A percentile compares a stretch with the other conserved stretches of the same genome.
These are phyloP conservation scores for Coffea eugenioides DNA, from an alignment of 257 asterid species.

Conservation along the genomic window DNA sequence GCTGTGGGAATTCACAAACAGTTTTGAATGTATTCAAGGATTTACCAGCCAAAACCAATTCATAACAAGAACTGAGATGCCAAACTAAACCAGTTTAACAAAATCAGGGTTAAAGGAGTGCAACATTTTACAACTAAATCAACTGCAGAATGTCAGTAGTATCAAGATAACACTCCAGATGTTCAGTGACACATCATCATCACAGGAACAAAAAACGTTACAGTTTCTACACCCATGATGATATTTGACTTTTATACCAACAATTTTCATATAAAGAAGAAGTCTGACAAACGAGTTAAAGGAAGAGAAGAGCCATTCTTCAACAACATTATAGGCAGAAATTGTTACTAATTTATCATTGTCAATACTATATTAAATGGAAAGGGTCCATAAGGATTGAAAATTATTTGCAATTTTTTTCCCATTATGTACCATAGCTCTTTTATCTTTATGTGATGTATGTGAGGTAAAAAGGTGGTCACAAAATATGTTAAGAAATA, in stretches of 20 bases:
- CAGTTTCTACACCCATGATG: not conserved
- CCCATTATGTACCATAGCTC: too few species aligned
- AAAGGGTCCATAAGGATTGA: too few species aligned
- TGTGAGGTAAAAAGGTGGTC: too few species aligned
- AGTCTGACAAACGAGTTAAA: not conserved
- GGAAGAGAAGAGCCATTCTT: not conserved
- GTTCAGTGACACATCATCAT: not conserved
- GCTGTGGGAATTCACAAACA: too few species aligned
- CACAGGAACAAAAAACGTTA: not conserved
- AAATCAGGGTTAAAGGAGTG: not conserved
- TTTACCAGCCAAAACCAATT: too few species aligned
- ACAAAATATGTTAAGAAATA: too few species aligned
- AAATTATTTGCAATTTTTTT: too few species aligned
- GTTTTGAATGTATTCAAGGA: too few species aligned
- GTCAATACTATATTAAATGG: too few species aligned
- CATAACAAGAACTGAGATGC: too few species aligned
- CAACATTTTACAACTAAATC: not conserved
- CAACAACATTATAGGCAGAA: not conserved
- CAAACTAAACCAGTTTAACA: not conserved
- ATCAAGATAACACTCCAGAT: not conserved
- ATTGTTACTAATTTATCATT: not conserved
- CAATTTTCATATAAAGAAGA: not conserved
- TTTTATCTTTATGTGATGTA: too few species aligned
- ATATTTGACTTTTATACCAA: not conserved
- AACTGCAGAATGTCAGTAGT: not conserved